Evolutionary conservation across 345 rosid genomes (phyloP).

Genomic region (Melaleuca quinquenervia): DNA sequence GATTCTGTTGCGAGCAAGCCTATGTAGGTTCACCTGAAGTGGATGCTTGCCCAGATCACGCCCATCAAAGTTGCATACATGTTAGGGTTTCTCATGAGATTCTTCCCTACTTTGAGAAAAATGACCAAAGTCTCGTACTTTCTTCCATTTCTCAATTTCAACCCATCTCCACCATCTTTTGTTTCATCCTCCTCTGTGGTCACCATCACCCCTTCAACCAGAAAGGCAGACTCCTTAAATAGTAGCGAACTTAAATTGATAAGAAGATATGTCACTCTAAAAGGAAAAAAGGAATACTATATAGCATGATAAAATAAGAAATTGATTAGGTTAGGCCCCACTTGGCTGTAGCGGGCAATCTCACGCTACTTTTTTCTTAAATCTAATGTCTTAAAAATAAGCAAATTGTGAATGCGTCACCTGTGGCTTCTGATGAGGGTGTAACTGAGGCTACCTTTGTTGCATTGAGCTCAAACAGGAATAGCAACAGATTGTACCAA

Average conservation of each 20-base stretch:
- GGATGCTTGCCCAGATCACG: conserved; percentile 72
- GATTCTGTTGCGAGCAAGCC: background rate
- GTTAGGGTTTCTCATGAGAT: conserved; percentile 67
- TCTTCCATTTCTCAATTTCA: conserved; percentile 23
- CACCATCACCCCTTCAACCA: conserved; percentile 16
- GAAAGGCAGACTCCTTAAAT: background rate
- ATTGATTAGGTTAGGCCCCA: conserved; percentile 4
- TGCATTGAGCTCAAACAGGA: conserved; percentile 63
- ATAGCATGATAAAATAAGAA: background rate
- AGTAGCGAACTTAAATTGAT: background rate
- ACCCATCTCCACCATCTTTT: conserved; percentile 35
- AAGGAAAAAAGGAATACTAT: background rate
- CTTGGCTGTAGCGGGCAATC: background rate
- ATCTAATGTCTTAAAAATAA: background rate
- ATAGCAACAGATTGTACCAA: conserved; percentile 72
- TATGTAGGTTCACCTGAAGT: conserved; percentile 41
- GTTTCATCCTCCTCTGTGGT: conserved; percentile 29
- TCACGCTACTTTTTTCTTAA: background rate
- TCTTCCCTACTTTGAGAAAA: conserved; percentile 52
- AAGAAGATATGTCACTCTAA: background rate
- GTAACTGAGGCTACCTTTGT: conserved; percentile 22
- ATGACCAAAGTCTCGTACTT: conserved; percentile 27
- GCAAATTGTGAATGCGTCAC: conserved; percentile 11
- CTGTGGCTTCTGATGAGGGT: conserved; percentile 32
- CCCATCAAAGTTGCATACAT: conserved; percentile 63